Percentiles rank a stretch among this genome's conserved stretches.
These are phyloP conservation scores for Backusella macrospora DNA, from an alignment of 192 early-diverging fungal genomes.

Conservation along the genomic window DNA sequence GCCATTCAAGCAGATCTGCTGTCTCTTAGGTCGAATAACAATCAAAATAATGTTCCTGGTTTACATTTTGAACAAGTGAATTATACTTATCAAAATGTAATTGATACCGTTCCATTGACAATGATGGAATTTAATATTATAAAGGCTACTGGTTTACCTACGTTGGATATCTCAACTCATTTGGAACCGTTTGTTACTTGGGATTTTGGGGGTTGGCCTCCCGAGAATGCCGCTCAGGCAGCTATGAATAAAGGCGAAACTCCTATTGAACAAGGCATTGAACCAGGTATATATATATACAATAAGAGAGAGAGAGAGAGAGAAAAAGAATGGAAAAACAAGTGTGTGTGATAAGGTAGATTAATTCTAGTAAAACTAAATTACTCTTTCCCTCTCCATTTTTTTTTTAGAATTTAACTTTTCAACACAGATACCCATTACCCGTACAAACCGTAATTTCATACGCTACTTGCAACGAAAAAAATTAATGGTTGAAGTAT, in stretches of 20 bases:
- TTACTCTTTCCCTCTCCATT: too few relatives aligned
- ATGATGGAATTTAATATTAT: conserved; percentile 68
- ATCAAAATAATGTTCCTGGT: conserved; percentile 39
- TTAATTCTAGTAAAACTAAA: neutral
- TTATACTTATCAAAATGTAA: conserved; percentile 50
- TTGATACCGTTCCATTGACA: conserved; percentile 60
- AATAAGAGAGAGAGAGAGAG: neutral
- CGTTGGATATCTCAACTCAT: conserved; percentile 55
- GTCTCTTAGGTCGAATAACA: conserved; percentile 45
- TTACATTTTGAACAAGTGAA: conserved; percentile 62
- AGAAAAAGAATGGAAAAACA: neutral
- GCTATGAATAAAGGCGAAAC: conserved; percentile 70
- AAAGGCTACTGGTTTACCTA: conserved; percentile 57
- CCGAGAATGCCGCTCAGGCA: conserved; percentile 51
- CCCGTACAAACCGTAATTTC: conserved; percentile 59
- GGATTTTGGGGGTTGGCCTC: conserved; percentile 77
- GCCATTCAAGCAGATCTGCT: conserved; percentile 54
- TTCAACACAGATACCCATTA: conserved; percentile 58
- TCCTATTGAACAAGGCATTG: conserved; percentile 42
- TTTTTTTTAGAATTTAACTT: conserved; percentile 57
- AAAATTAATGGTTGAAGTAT: conserved; percentile 71
- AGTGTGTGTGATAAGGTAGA: neutral
- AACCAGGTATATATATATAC: conserved; percentile 55
- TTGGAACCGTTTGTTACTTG: conserved; percentile 69
- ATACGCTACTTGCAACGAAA: conserved; percentile 68